A percentile compares a stretch with the other conserved stretches of the same genome.
Evolutionary conservation across 2,329 filamentous ascomycete species (phyloP).

Genomic region (Apiospora arundinis): DNA sequence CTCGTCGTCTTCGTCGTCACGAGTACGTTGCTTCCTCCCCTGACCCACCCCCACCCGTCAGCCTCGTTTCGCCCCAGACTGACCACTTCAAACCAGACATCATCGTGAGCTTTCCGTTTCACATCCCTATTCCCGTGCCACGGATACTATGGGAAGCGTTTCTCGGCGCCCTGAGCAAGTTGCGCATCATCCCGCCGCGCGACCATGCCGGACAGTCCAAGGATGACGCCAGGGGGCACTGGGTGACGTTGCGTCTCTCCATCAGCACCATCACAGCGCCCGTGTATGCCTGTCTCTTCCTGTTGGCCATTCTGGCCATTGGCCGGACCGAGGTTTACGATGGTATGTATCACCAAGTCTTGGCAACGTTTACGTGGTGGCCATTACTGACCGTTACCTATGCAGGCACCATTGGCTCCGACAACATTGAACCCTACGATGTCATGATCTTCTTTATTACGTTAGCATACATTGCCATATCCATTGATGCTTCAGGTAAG

Average conservation of each 20-base stretch:
- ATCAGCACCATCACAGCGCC: conserved; percentile 76
- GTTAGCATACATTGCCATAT: conserved; percentile 77
- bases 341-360: not conserved
- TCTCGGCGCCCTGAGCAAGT: conserved; percentile 47
- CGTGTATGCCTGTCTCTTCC: conserved; percentile 72
- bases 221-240: conserved; percentile 38
- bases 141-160: conserved; percentile 51
- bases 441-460: conserved; percentile 80
- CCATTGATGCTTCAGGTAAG: conserved; percentile 73
- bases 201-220: conserved; percentile 33
- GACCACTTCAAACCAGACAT: conserved; percentile 56
- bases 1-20: conserved; percentile 72
- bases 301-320: conserved; percentile 73
- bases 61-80: not conserved
- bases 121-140: conserved; percentile 67
- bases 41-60: no score
- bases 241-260: conserved; percentile 62
- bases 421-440: conserved; percentile 72
- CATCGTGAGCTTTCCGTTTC: conserved; percentile 72
- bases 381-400: not conserved
- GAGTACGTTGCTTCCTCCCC: conserved; percentile 55
- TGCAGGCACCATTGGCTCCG: conserved; percentile 67
- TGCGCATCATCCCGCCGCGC: conserved; percentile 60
- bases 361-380: not conserved
- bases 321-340: conserved; percentile 68